Evolutionary conservation across 768 basidiomycete species (phyloP).

Genomic region (Kondoa malvinella): DNA sequence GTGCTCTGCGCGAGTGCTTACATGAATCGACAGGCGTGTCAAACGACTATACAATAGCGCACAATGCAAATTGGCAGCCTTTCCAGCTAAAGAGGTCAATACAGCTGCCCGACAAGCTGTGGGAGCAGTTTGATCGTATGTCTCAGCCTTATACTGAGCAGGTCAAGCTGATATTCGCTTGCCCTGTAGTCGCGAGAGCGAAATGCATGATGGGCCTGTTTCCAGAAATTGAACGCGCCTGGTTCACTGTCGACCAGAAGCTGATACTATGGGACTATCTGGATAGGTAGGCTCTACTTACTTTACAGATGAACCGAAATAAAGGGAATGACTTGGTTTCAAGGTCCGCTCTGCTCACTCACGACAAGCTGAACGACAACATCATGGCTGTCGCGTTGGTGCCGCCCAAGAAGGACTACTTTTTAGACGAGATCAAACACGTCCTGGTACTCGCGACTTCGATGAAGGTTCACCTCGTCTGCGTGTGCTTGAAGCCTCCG

Average conservation of each 20-base stretch:
- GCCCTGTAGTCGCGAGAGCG: conserved; percentile 16
- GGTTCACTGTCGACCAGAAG: conserved; percentile 87
- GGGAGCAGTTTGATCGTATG: conserved; percentile 25
- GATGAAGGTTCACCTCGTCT: conserved; percentile 63
- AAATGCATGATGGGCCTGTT: conserved; percentile 38
- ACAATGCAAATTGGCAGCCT: conserved; percentile 25
- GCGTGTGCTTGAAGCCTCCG: conserved; percentile 37
- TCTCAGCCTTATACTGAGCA: neutral
- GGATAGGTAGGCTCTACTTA: conserved; percentile 51
- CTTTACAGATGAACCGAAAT: neutral
- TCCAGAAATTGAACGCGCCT: conserved; percentile 81
- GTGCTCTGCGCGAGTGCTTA: neutral
- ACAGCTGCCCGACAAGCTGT: conserved; percentile 23
- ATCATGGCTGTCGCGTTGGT: conserved; percentile 80
- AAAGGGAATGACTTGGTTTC: neutral
- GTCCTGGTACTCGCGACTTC: conserved; percentile 82
- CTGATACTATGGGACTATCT: conserved; percentile 92
- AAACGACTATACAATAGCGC: conserved; percentile 23
- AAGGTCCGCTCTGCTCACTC: conserved; percentile 82
- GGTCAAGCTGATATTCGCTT: too few relatives aligned
- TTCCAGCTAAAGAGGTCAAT: conserved; percentile 24
- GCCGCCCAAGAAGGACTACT: conserved; percentile 61
- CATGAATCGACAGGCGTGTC: conserved; percentile 11
- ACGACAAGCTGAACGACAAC: conserved; percentile 72
- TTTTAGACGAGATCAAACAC: conserved; percentile 78